These are phyloP conservation scores for Nakaseomyces glabratus DNA, from an alignment of 1,139 yeast genomes.

Conservation along the genomic window DNA sequence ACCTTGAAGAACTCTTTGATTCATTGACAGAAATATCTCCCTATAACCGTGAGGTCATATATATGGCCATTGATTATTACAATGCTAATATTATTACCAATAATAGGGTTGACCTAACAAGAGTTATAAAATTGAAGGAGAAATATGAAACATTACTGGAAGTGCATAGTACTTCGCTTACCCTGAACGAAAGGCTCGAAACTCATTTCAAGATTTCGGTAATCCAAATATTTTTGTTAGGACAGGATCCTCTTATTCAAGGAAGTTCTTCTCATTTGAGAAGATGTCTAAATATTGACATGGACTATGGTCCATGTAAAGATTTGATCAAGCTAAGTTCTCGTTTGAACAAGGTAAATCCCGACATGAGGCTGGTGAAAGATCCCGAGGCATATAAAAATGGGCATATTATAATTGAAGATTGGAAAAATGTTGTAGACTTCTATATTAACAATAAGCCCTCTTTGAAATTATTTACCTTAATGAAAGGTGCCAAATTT, in stretches of 20 bases:
- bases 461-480: conserved; percentile 2
- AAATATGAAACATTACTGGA: conserved; percentile 22
- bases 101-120: conserved; percentile 13
- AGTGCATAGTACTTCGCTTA: conserved; percentile 17
- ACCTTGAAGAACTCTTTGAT: conserved; percentile 1
- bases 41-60: conserved; percentile 10
- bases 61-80: conserved; percentile 13
- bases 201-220: conserved; percentile 19
- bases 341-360: conserved; percentile 23
- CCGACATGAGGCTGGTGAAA: conserved; percentile 17
- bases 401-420: conserved; percentile 5
- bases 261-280: conserved; percentile 16
- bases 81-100: conserved; percentile 10
- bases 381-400: conserved; percentile 21
- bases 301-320: conserved; percentile 28
- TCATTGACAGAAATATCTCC: conserved; percentile 9
- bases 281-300: conserved; percentile 27
- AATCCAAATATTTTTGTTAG: conserved; percentile 23
- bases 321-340: conserved; percentile 20
- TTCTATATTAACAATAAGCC: conserved; percentile 20
- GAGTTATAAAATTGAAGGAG: conserved; percentile 10
- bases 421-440: conserved; percentile 19
- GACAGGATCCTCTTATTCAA: conserved; percentile 17
- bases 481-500: conserved; percentile 6
- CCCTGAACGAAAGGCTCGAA: conserved; percentile 18